These are phyloP conservation scores for Sphaerobolus stellatus DNA, from an alignment of 1,284 basidiomycete species.

Conservation along the genomic window DNA sequence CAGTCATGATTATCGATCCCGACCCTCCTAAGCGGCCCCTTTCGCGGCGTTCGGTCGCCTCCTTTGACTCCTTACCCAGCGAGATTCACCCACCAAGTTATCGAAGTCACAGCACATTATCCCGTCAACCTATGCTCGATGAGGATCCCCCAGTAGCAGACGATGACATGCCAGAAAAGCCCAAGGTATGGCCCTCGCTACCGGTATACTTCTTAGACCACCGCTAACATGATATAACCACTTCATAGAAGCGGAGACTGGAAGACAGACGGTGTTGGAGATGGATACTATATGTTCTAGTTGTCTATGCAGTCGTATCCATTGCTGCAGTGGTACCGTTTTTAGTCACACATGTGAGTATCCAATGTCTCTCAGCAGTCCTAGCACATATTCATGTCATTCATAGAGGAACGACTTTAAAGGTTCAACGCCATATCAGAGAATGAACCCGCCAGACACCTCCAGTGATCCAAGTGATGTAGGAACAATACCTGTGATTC, in stretches of 20 bases:
- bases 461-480: background rate
- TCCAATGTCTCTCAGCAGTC: background rate
- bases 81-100: slow-evolving; percentile 11
- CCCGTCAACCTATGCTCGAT: slow-evolving; percentile 11
- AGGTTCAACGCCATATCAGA: slow-evolving; percentile 2
- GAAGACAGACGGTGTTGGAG: slow-evolving; percentile 7
- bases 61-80: slow-evolving; percentile 3
- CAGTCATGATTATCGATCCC: slow-evolving; percentile 11
- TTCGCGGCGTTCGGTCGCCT: background rate
- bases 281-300: slow-evolving; percentile 3
- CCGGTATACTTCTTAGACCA: background rate
- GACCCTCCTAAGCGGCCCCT: slow-evolving; percentile 9
- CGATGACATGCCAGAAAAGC: background rate
- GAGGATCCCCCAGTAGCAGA: slow-evolving; percentile 1
- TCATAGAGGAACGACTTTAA: background rate
- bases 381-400: background rate
- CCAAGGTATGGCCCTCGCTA: background rate
- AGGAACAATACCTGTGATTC: background rate
- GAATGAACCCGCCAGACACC: slow-evolving; percentile 4
- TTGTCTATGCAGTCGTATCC: slow-evolving; percentile 9
- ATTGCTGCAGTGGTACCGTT: slow-evolving; percentile 11
- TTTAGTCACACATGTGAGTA: slow-evolving; percentile 10
- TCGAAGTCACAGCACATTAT: slow-evolving; percentile 3
- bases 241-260: background rate
- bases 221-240: background rate